phyloP scores from a whole-genome alignment of 2,329 filamentous ascomycete genomes.

The Sarocladiaceae sp. region DNA sequence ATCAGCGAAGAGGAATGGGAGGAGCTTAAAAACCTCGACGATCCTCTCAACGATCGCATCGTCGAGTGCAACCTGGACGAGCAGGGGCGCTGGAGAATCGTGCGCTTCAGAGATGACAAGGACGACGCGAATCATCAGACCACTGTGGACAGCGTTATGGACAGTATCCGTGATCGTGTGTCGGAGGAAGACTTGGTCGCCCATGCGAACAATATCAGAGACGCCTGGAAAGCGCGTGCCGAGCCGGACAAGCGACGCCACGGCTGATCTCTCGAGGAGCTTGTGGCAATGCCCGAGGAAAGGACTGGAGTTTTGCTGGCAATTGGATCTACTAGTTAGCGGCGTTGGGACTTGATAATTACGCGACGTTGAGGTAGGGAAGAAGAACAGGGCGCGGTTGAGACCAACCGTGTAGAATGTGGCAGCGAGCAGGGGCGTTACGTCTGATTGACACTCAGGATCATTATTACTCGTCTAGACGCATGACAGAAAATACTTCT shows the following conservation, averaged over 20 bases:
- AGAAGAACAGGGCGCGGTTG: too few species aligned
- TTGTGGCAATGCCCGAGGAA: background rate
- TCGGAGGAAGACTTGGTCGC: slow-evolving; percentile 73
- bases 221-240: slow-evolving; percentile 60
- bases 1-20: slow-evolving; percentile 80
- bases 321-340: too few species aligned
- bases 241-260: slow-evolving; percentile 4
- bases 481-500: too few species aligned
- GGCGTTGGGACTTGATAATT: too few species aligned
- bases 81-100: slow-evolving; percentile 71
- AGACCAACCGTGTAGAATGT: too few species aligned
- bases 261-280: background rate
- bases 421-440: too few species aligned
- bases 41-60: slow-evolving; percentile 78
- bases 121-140: slow-evolving; percentile 80
- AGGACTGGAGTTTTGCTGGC: background rate
- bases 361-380: too few species aligned
- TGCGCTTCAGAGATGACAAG: slow-evolving; percentile 91
- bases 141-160: slow-evolving; percentile 78
- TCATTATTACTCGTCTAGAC: too few species aligned
- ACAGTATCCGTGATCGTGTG: slow-evolving; percentile 83
- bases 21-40: slow-evolving; percentile 61
- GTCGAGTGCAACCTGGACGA: slow-evolving; percentile 85
- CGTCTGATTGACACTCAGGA: too few species aligned
- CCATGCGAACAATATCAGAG: slow-evolving; percentile 63